Percentiles rank a stretch among this genome's conserved stretches.
These are phyloP conservation scores for Epichloe festucae DNA, from an alignment of 2,329 filamentous ascomycete genomes.

Conservation along the genomic window DNA sequence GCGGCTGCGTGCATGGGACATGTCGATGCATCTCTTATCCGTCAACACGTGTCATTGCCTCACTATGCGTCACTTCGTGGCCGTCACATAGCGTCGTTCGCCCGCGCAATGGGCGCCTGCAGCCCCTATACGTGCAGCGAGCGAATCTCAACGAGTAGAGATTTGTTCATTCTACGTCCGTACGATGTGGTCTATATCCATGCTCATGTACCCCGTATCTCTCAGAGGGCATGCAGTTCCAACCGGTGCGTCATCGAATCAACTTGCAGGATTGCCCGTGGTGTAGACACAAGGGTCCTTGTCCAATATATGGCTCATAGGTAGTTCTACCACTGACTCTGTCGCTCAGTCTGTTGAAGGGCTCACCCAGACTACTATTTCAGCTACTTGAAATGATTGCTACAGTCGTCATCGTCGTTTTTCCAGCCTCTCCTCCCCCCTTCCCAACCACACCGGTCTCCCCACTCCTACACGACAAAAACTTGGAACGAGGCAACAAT, in stretches of 20 bases:
- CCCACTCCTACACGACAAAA: background rate
- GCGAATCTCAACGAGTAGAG: background rate
- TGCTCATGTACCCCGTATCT: background rate
- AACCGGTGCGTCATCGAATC: background rate
- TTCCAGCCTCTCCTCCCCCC: background rate
- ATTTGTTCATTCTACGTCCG: background rate
- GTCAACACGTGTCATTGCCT: constrained; percentile 6
- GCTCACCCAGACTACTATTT: background rate
- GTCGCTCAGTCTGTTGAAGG: background rate
- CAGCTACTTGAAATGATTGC: background rate
- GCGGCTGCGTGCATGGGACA: background rate
- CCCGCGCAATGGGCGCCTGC: background rate
- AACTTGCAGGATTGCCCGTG: background rate
- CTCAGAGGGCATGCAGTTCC: background rate
- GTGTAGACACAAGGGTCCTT: background rate
- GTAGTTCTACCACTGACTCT: background rate
- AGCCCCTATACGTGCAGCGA: background rate
- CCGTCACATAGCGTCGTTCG: background rate
- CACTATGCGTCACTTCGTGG: background rate
- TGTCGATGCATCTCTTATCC: background rate
- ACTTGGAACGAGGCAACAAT: background rate
- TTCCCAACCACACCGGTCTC: background rate
- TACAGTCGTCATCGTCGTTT: background rate
- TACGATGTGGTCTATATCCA: background rate
- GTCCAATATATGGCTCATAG: background rate